Base-by-base conservation (phyloP, 192 early-diverging fungal species). In the Backusella morwellensis region DNA sequence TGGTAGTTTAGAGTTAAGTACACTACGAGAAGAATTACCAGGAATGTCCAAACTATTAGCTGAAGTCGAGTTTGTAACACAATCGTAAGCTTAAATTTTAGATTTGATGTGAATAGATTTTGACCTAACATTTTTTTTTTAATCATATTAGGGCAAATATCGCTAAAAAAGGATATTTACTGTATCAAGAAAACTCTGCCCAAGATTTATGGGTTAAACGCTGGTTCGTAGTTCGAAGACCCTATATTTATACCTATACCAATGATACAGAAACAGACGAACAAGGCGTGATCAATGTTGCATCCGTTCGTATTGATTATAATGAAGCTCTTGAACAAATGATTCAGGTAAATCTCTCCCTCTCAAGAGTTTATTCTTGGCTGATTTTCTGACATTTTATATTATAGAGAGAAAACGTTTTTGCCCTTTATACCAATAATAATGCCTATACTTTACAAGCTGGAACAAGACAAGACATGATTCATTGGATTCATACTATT, bases 171-270 rank as follows among this genome's bases (percentile, higher is more conserved):
- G 89, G 89, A 19, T 86, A 90, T 72, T 47, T 90, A 2, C 70
- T 84, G 21, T 85, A 85, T 72, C 89, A 85, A 29, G 87, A 90
- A 56, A 77, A 85, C 74, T 83, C 86, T 11, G 66, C 74, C 40
- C 85, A 86, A 44, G 89, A 93, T 67, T 70, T 78, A 15, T 97
- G 96, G 96, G 81, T 87, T 1, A 88, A 90, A 52, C 85, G 91
- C 6, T 96, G 93, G 92, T 91, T 95, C 83, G 93, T 96, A 35
- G 85, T 94, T 72, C 85, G 93, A 68, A 86, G 91, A 41, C 96
- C 96, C 12, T 95, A 93, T 74, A 79, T 97, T 41, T 95, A 92
- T 73, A 87, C 95, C 26, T 96, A 92, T 85, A 82, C 80, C 42
- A 90, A 88, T 70, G 74, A 87, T 15, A 80, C 81, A 1, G 93